Percentiles rank a stretch among this genome's conserved stretches.
phyloP scores from a whole-genome alignment of 768 basidiomycete genomes.

The Clathrus columnatus region DNA sequence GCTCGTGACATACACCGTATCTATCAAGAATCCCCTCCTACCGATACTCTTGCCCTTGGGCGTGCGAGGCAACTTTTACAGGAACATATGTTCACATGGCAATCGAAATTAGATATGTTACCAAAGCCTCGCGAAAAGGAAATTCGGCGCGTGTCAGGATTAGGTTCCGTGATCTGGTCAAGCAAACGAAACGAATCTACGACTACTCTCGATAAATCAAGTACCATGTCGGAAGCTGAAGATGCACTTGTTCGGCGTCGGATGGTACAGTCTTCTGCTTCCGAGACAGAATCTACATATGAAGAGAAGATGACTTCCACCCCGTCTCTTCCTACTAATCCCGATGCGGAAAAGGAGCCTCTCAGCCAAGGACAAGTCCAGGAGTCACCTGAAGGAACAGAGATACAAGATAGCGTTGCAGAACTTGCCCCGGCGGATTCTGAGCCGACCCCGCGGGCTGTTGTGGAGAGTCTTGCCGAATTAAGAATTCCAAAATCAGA shows the following conservation, averaged over 20 bases:
- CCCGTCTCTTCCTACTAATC: neutral
- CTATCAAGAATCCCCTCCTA: constrained; percentile 72
- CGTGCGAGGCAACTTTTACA: constrained; percentile 79
- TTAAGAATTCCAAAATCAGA: constrained; percentile 38
- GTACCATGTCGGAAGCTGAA: constrained; percentile 68
- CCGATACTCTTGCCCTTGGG: constrained; percentile 83
- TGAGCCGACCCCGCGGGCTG: neutral
- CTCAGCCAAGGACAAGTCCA: constrained; percentile 7
- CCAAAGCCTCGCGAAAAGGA: constrained; percentile 60
- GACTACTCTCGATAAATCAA: constrained; percentile 49
- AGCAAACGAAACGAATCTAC: constrained; percentile 43
- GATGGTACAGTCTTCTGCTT: constrained; percentile 33
- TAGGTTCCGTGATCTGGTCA: constrained; percentile 70
- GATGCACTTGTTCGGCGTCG: constrained; percentile 41
- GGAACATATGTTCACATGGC: constrained; percentile 95
- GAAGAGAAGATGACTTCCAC: constrained; percentile 26
- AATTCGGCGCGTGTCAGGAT: constrained; percentile 50
- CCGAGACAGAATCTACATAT: constrained; percentile 47
- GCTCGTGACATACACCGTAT: constrained; percentile 62
- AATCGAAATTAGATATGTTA: constrained; percentile 82
- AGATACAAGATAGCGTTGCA: neutral
- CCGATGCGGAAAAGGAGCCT: constrained; percentile 16
- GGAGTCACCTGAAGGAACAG: neutral
- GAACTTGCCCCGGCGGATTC: neutral
- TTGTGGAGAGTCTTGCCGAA: neutral